Conservation (phyloP, 805 yeast species). For the Candida tibetensis region DNA sequence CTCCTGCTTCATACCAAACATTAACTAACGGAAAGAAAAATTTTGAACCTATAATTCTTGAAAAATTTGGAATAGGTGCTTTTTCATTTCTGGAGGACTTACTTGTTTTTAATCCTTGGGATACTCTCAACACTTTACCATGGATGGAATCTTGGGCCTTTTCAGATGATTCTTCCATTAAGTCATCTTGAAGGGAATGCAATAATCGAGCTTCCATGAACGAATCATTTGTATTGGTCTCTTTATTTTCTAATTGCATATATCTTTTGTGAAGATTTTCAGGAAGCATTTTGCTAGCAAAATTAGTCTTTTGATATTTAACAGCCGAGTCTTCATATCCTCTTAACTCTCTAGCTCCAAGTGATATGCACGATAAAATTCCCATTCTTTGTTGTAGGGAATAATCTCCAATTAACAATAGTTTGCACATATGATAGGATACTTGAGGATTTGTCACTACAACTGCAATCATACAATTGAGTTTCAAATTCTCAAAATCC, state of each 20-base stretch:
- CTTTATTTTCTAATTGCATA: constrained; percentile 16
- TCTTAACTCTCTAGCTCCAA: constrained; percentile 70
- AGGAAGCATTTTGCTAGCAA: constrained; percentile 47
- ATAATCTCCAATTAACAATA: constrained; percentile 68
- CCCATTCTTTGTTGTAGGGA: constrained; percentile 76
- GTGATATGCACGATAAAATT: constrained; percentile 63
- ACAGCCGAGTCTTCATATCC: constrained; percentile 53
- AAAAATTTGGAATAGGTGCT: constrained; percentile 31
- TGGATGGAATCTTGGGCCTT: constrained; percentile 30
- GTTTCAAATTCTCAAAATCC: constrained; percentile 60
- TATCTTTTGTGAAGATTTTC: constrained; percentile 45
- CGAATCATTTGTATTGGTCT: constrained; percentile 11
- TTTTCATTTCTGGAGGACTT: constrained; percentile 6
- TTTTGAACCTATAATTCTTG: constrained; percentile 35
- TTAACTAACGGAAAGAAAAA: constrained; percentile 56
- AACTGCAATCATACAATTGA: constrained; percentile 65
- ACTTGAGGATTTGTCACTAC: constrained; percentile 46
- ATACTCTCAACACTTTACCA: constrained; percentile 45
- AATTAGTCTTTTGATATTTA: constrained; percentile 27
- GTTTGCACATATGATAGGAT: constrained; percentile 45
- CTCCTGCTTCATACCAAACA: constrained; percentile 49
- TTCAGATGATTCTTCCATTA: constrained; percentile 30
- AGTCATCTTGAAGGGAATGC: constrained; percentile 27
- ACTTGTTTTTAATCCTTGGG: constrained; percentile 27
- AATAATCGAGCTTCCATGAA: not conserved